phyloP scores from a whole-genome alignment of 176 grass and related monocot species.

The Cocos nucifera region DNA sequence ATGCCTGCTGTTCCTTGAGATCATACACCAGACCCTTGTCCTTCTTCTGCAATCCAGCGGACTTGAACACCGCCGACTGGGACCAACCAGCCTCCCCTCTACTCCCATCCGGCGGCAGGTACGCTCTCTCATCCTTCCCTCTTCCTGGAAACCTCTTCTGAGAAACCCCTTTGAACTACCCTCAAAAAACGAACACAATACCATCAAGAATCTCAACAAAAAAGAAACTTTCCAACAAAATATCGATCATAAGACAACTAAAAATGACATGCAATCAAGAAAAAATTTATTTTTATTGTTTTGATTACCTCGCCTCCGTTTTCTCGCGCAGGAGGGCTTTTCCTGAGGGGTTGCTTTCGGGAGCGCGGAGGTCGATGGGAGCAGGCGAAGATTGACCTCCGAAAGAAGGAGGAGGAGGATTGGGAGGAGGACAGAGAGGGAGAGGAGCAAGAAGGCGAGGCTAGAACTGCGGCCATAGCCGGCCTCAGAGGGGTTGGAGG shows the following conservation, averaged over 20 bases:
- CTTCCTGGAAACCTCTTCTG: conserved; percentile 44
- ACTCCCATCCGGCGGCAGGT: neutral
- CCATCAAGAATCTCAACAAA: neutral
- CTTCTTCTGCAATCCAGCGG: conserved; percentile 17
- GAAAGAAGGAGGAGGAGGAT: neutral
- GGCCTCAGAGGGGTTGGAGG: neutral
- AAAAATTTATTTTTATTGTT: too few relatives aligned
- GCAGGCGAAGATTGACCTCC: conserved; percentile 6
- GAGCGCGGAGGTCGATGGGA: neutral
- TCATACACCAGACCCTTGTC: conserved; percentile 36
- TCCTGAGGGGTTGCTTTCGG: neutral
- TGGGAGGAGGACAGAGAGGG: neutral
- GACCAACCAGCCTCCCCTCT: conserved; percentile 26
- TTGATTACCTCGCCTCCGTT: conserved; percentile 6
- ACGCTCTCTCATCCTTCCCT: conserved; percentile 18
- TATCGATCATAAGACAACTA: neutral
- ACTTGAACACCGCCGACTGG: conserved; percentile 20
- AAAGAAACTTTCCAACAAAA: neutral
- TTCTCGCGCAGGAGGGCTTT: neutral
- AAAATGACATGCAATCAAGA: neutral
- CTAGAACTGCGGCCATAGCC: neutral
- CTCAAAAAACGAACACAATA: neutral
- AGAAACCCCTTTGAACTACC: conserved; percentile 40
- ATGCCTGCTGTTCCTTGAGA: conserved; percentile 53
- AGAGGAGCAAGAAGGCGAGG: conserved; percentile 15